A percentile compares a stretch with the other conserved stretches of the same genome.
phyloP scores from a whole-genome alignment of 2,329 filamentous ascomycete species.

The Pseudopithomyces maydicus region DNA sequence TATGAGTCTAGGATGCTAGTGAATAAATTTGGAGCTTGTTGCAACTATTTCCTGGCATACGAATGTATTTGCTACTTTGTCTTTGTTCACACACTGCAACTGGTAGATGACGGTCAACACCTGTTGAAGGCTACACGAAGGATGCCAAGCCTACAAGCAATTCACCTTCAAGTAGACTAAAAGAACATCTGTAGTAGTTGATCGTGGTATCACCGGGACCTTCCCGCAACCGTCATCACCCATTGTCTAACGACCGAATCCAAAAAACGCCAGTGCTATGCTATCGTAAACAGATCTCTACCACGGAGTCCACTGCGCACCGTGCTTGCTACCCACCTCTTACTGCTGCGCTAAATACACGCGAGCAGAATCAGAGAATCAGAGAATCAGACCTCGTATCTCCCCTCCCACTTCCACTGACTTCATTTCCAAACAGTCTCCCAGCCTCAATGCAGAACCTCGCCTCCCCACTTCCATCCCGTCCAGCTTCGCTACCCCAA shows the following conservation, averaged over 20 bases:
- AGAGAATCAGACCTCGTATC: conserved; percentile 32
- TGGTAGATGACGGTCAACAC: too few species aligned
- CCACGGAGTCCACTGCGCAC: conserved; percentile 13
- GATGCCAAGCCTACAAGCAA: too few species aligned
- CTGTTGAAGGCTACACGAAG: too few species aligned
- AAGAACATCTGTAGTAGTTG: too few species aligned
- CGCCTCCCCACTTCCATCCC: conserved; percentile 63
- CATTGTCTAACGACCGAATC: background rate
- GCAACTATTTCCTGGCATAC: too few species aligned
- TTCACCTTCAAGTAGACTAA: too few species aligned
- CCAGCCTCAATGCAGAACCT: conserved; percentile 92
- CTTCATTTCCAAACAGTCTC: conserved; percentile 74
- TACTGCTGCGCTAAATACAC: background rate
- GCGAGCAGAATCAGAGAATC: background rate
- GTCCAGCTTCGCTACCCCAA: conserved; percentile 79
- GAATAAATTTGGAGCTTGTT: too few species aligned
- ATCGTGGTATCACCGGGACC: too few species aligned
- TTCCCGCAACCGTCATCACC: too few species aligned
- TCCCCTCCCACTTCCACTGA: conserved; percentile 23
- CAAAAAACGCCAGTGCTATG: conserved; percentile 2
- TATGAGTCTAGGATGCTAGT: too few species aligned
- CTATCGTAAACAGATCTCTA: background rate
- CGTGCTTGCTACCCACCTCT: conserved; percentile 1
- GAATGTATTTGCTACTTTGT: too few species aligned
- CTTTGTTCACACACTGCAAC: too few species aligned